Evolutionary conservation across 495 filamentous ascomycete genomes (phyloP).

Genomic region (Lentithecium fluviatile): DNA sequence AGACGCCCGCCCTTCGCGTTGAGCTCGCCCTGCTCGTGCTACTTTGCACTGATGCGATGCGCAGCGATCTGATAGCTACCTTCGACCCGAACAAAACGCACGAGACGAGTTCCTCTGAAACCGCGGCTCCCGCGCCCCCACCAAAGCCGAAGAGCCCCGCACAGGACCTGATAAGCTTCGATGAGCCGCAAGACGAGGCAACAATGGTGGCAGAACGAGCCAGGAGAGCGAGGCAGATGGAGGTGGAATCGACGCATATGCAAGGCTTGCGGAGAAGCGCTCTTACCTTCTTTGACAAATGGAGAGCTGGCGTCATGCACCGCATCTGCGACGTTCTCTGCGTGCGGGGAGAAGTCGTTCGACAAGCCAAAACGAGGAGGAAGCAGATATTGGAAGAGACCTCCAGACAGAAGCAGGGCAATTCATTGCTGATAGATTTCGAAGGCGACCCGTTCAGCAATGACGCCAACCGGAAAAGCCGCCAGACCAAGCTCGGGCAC

Average conservation of each 20-base stretch:
- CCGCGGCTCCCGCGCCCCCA: slow-evolving; percentile 6
- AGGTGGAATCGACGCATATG: slow-evolving; percentile 34
- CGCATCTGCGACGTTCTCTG: slow-evolving; percentile 34
- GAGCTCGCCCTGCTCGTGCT: slow-evolving; percentile 45
- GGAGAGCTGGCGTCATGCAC: slow-evolving; percentile 34
- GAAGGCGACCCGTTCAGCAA: slow-evolving; percentile 26
- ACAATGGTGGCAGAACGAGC: slow-evolving; percentile 34
- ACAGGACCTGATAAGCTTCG: slow-evolving; percentile 32
- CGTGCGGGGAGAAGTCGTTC: slow-evolving; percentile 29
- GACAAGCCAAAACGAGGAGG: slow-evolving; percentile 30
- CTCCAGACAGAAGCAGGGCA: slow-evolving; percentile 19
- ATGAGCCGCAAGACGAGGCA: slow-evolving; percentile 36
- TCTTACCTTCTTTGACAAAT: slow-evolving; percentile 37
- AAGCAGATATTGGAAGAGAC: slow-evolving; percentile 19
- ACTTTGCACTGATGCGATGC: slow-evolving; percentile 45
- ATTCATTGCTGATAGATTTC: slow-evolving; percentile 31
- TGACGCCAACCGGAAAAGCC: neutral
- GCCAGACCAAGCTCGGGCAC: slow-evolving; percentile 9
- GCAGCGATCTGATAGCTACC: slow-evolving; percentile 37
- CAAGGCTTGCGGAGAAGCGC: slow-evolving; percentile 31
- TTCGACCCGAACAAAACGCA: slow-evolving; percentile 44
- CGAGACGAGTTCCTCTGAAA: slow-evolving; percentile 19
- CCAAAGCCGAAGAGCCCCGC: slow-evolving; percentile 18
- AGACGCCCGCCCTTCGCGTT: slow-evolving; percentile 39
- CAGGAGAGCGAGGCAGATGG: slow-evolving; percentile 17